Evolutionary conservation across 495 filamentous ascomycete species (phyloP).

Genomic region (Daldinia loculata): DNA sequence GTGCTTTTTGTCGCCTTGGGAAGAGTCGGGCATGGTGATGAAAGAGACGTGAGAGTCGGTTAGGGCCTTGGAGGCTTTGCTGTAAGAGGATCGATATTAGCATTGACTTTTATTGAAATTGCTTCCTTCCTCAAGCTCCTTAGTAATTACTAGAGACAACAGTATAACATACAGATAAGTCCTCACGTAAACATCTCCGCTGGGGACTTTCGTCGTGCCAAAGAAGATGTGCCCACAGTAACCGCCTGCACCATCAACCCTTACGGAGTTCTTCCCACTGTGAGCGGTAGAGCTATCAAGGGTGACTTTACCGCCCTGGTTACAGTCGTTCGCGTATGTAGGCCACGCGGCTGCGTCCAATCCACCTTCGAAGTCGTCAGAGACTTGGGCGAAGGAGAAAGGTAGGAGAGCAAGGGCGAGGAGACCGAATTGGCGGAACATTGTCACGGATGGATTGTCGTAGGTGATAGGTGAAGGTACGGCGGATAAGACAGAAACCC

Average conservation of each 20-base stretch:
- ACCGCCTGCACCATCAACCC: conserved; percentile 61
- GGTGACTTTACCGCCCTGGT: conserved; percentile 62
- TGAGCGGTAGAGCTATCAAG: conserved; percentile 61
- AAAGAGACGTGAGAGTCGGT: conserved; percentile 65
- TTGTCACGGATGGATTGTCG: conserved; percentile 42
- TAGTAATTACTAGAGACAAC: too few species aligned
- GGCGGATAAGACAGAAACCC: conserved; percentile 12
- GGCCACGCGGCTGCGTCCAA: conserved; percentile 64
- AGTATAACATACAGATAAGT: conserved; percentile 57
- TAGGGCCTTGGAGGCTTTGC: conserved; percentile 62
- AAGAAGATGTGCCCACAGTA: conserved; percentile 69
- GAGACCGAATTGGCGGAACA: conserved; percentile 56
- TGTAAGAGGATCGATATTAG: conserved; percentile 45
- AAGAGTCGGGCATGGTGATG: conserved; percentile 68
- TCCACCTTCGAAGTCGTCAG: conserved; percentile 63
- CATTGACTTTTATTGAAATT: conserved; percentile 14
- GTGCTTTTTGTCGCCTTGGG: conserved; percentile 62
- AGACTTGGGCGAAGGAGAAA: conserved; percentile 58
- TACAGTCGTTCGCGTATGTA: conserved; percentile 64
- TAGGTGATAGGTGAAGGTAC: conserved; percentile 18
- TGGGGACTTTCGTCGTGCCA: conserved; percentile 63
- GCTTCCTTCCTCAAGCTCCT: not conserved
- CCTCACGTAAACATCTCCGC: conserved; percentile 64
- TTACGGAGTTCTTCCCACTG: conserved; percentile 64
- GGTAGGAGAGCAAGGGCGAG: conserved; percentile 58